phyloP scores from a whole-genome alignment of 2,329 filamentous ascomycete species.

The Aspergillus sp. region DNA sequence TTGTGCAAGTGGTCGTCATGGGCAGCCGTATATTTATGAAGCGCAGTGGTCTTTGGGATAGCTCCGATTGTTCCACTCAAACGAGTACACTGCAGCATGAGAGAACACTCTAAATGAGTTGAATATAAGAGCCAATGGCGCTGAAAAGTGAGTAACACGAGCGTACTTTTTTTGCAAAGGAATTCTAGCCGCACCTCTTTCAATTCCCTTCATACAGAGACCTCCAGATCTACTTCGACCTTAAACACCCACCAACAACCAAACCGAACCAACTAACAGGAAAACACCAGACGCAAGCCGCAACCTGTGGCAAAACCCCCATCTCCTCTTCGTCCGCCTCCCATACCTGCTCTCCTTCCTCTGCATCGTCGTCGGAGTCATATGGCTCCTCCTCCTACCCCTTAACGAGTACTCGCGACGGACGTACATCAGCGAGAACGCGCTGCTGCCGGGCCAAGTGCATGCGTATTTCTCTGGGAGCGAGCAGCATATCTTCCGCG shows the following conservation, averaged over 20 bases:
- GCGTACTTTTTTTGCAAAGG: no score
- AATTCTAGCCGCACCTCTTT: background rate
- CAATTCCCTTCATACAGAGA: background rate
- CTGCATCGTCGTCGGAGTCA: conserved; percentile 74
- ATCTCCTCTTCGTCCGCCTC: conserved; percentile 62
- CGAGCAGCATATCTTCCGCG: conserved; percentile 88
- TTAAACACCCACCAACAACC: conserved; percentile 5
- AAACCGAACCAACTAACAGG: conserved; percentile 10
- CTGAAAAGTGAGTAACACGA: conserved; percentile 30
- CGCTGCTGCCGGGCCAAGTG: conserved; percentile 87
- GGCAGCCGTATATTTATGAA: conserved; percentile 23
- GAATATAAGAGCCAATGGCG: conserved; percentile 23
- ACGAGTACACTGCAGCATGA: conserved; percentile 11
- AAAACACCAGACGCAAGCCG: conserved; percentile 28
- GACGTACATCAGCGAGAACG: conserved; percentile 97
- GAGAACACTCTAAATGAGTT: conserved; percentile 17
- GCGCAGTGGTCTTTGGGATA: background rate
- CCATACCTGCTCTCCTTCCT: conserved; percentile 81
- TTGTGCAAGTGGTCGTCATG: conserved; percentile 25
- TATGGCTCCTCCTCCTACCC: conserved; percentile 84
- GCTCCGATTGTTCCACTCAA: background rate
- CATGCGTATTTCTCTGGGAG: conserved; percentile 96
- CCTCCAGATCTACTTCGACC: background rate
- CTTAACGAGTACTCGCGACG: conserved; percentile 81
- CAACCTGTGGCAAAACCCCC: conserved; percentile 66